These are phyloP conservation scores for Penicilliopsis zonata DNA, from an alignment of 495 filamentous ascomycete species.

Conservation along the genomic window DNA sequence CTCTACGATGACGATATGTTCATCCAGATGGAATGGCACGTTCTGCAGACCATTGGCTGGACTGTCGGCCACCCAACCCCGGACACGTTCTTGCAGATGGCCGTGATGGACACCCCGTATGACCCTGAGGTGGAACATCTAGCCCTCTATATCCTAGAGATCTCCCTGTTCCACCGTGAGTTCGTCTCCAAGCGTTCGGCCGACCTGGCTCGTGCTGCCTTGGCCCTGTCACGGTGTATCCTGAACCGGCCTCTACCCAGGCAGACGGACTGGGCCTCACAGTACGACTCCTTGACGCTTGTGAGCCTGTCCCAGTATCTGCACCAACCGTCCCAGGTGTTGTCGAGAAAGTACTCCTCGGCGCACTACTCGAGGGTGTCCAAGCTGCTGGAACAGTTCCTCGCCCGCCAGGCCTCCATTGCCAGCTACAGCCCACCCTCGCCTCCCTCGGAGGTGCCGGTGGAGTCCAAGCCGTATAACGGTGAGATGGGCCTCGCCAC, in stretches of 20 bases:
- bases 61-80: constrained; percentile 90
- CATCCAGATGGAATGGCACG: constrained; percentile 99
- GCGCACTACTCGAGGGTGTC: constrained; percentile 73
- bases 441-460: constrained; percentile 50
- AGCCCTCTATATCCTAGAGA: constrained; percentile 86
- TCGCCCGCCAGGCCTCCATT: constrained; percentile 69
- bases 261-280: constrained; percentile 65
- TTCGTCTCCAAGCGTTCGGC: constrained; percentile 86
- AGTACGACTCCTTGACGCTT: constrained; percentile 70
- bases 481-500: constrained; percentile 53
- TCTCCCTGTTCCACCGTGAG: constrained; percentile 89
- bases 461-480: constrained; percentile 42
- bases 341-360: constrained; percentile 80
- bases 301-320: constrained; percentile 74
- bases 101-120: constrained; percentile 47
- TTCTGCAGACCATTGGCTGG: constrained; percentile 95
- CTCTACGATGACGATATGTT: constrained; percentile 99
- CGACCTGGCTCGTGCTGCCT: constrained; percentile 74
- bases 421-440: constrained; percentile 56
- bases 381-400: constrained; percentile 70
- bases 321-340: constrained; percentile 72
- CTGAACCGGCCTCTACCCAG: constrained; percentile 65
- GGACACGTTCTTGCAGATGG: constrained; percentile 77
- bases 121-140: constrained; percentile 89
- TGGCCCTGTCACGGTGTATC: constrained; percentile 80